Conservation (phyloP, 2,329 filamentous ascomycete species). For the Shiraia bambusicola region DNA sequence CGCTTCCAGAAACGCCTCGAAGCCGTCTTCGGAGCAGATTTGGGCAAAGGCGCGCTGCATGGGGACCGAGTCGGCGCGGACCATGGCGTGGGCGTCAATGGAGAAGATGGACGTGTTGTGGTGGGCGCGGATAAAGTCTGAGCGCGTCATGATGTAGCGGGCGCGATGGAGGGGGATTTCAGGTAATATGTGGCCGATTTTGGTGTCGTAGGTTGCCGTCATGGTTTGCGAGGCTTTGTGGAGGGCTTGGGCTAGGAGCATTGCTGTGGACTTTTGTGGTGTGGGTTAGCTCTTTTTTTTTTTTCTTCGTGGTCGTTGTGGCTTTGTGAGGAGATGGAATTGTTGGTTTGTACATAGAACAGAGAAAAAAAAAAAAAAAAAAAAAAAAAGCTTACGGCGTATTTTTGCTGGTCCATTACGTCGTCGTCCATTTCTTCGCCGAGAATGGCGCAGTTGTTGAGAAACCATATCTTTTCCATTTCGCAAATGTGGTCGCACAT, state of each 20-base stretch:
- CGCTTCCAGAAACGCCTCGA: conserved; percentile 77
- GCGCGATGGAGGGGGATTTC: conserved; percentile 56
- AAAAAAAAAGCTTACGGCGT: conserved; percentile 64
- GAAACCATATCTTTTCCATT: conserved; percentile 74
- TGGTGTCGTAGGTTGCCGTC: conserved; percentile 62
- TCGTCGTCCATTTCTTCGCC: conserved; percentile 87
- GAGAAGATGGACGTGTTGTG: conserved; percentile 95
- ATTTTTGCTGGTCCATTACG: conserved; percentile 98
- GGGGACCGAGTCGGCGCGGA: conserved; percentile 89
- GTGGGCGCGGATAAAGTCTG: conserved; percentile 90
- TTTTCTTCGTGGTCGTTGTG: too few relatives aligned
- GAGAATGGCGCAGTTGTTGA: conserved; percentile 76
- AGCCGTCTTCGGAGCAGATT: conserved; percentile 75
- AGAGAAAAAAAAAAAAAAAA: too few relatives aligned
- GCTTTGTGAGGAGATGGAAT: background rate
- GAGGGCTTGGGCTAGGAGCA: conserved; percentile 87
- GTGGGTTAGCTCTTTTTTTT: conserved; percentile 4
- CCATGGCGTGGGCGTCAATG: conserved; percentile 82
- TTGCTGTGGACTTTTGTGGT: conserved; percentile 70
- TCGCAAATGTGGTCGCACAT: conserved; percentile 74
- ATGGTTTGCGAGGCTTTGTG: conserved; percentile 77
- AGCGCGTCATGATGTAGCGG: conserved; percentile 84
- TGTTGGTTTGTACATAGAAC: too few relatives aligned
- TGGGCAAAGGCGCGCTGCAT: conserved; percentile 92
- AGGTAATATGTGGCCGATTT: conserved; percentile 73